A percentile compares a stretch with the other conserved stretches of the same genome.
Conservation (phyloP, 768 basidiomycete species). For the Hypholoma sublateritium region DNA sequence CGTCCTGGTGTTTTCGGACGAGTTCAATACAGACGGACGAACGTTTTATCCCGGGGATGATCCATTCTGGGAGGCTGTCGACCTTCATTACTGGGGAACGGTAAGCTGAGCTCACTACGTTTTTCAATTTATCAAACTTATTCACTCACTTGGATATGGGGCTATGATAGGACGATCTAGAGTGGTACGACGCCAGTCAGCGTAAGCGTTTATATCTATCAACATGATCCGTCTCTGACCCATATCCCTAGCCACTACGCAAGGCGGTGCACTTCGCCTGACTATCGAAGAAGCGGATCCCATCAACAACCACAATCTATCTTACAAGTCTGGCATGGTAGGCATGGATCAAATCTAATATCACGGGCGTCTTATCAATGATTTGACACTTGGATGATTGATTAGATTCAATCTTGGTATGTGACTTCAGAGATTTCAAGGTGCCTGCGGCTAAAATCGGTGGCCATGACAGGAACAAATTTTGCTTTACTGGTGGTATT, state of each 20-base stretch:
- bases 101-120: slow-evolving; percentile 21
- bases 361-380: not conserved
- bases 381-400: not conserved
- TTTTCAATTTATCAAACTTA: not conserved
- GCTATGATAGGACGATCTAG: slow-evolving; percentile 49
- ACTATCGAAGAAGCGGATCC: slow-evolving; percentile 51
- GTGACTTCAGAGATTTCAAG: slow-evolving; percentile 8
- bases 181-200: slow-evolving; percentile 64
- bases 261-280: slow-evolving; percentile 65
- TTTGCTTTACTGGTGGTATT: slow-evolving; percentile 74
- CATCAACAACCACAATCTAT: slow-evolving; percentile 54
- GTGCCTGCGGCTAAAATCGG: not conserved
- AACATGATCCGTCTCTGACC: not conserved
- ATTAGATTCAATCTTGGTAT: slow-evolving; percentile 28
- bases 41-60: slow-evolving; percentile 61
- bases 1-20: slow-evolving; percentile 57
- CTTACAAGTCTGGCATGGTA: slow-evolving; percentile 50
- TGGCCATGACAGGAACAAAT: slow-evolving; percentile 33
- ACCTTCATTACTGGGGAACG: slow-evolving; percentile 59
- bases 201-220: slow-evolving; percentile 11
- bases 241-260: slow-evolving; percentile 50
- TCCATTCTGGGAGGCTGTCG: slow-evolving; percentile 51
- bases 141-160: not conserved
- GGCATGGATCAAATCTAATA: slow-evolving; percentile 16
- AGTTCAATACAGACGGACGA: slow-evolving; percentile 67